A percentile compares a stretch with the other conserved stretches of the same genome.
Evolutionary conservation across 169 alveolate genomes (phyloP).

Genomic region (Perkinsus marinus): DNA sequence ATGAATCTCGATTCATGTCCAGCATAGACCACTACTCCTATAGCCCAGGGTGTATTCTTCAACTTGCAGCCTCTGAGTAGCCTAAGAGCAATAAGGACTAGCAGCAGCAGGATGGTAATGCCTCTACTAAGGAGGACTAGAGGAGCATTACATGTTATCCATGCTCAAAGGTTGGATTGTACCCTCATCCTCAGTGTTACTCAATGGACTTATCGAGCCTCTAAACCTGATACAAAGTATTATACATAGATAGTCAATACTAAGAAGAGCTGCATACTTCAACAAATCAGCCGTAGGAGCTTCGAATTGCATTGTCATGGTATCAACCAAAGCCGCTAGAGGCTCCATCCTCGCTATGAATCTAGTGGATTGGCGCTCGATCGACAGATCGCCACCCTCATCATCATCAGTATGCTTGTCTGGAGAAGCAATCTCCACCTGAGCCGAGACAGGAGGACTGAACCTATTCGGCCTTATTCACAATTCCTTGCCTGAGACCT

Average conservation of each 20-base stretch:
- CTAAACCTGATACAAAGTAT: neutral
- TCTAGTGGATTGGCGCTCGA: neutral
- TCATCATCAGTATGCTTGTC: neutral
- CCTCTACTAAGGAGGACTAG: neutral
- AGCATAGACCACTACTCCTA: slow-evolving; percentile 51
- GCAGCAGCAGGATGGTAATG: neutral
- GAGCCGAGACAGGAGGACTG: too few species aligned
- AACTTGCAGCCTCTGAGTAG: slow-evolving; percentile 45
- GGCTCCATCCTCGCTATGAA: neutral
- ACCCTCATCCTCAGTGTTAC: neutral
- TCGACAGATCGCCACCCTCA: neutral
- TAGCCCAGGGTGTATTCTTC: slow-evolving; percentile 39
- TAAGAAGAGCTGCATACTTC: neutral
- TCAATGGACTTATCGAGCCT: neutral
- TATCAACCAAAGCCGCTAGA: neutral
- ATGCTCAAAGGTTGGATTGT: neutral
- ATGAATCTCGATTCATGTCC: slow-evolving; percentile 50
- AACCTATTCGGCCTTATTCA: too few species aligned
- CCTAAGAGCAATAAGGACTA: neutral
- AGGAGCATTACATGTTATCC: neutral
- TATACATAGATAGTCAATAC: neutral
- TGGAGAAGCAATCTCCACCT: too few species aligned
- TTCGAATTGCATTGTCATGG: neutral
- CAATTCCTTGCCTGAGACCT: too few species aligned
- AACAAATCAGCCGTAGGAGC: neutral